phyloP scores from a whole-genome alignment of 1,139 yeast genomes.

The Pichia sp. region DNA sequence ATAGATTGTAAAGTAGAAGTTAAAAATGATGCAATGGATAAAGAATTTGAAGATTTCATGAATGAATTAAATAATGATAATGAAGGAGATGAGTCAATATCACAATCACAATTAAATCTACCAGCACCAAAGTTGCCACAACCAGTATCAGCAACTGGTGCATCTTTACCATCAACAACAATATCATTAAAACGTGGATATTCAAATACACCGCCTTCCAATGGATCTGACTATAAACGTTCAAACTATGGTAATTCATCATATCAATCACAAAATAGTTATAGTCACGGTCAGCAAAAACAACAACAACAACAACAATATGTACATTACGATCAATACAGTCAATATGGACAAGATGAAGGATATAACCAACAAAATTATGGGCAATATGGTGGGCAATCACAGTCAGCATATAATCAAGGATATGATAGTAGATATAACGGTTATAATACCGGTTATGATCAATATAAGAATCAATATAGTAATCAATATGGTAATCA shows the following conservation, averaged over 20 bases:
- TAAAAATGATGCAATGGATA: conserved; percentile 28
- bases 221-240: not conserved
- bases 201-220: not conserved
- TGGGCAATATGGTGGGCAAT: not conserved
- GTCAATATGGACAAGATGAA: not conserved
- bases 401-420: not conserved
- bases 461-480: not conserved
- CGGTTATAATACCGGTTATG: not conserved
- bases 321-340: not conserved
- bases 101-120: not conserved
- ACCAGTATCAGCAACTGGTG: not conserved
- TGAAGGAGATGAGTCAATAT: not conserved
- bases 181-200: not conserved
- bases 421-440: not conserved
- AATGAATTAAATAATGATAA: conserved; percentile 38
- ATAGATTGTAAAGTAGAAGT: conserved; percentile 65
- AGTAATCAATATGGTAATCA: not conserved
- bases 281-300: not conserved
- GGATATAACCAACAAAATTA: not conserved
- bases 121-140: not conserved
- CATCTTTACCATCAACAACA: not conserved
- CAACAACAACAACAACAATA: not conserved
- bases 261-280: not conserved
- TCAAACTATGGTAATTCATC: not conserved
- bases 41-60: conserved; percentile 47